Conservation (phyloP, 139 green algal genomes). For the Mychonastes homosphaera region DNA sequence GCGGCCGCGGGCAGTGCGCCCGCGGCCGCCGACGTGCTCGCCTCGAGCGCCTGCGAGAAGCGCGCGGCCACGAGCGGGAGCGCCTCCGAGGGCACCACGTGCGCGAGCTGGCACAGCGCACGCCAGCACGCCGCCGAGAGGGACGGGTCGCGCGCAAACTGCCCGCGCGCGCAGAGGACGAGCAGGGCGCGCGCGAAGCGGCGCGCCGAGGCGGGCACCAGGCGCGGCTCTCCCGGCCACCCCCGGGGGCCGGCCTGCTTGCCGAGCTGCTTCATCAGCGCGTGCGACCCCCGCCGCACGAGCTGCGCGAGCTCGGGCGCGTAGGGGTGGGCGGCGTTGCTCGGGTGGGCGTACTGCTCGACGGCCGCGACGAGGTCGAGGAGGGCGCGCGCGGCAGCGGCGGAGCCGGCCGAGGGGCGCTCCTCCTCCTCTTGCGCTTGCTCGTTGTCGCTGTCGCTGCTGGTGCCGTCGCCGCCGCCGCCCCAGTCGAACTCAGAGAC, state of each 20-base stretch:
- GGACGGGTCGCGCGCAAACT: conserved; percentile 34
- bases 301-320: conserved; percentile 7
- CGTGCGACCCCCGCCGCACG: conserved; percentile 10
- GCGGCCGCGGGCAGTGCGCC: conserved; percentile 41
- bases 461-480: not conserved
- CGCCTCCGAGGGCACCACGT: conserved; percentile 53
- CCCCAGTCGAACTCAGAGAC: not conserved
- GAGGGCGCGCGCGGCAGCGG: conserved; percentile 22
- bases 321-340: conserved; percentile 49
- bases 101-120: conserved; percentile 46
- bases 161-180: conserved; percentile 54
- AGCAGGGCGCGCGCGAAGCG: conserved; percentile 37
- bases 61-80: conserved; percentile 63
- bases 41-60: conserved; percentile 55
- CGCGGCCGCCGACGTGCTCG: conserved; percentile 61
- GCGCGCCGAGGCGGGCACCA: conserved; percentile 4
- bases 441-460: conserved; percentile 5
- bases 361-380: conserved; percentile 42
- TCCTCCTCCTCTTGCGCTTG: not conserved
- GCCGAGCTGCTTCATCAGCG: conserved; percentile 18
- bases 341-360: conserved; percentile 82
- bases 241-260: conserved; percentile 6
- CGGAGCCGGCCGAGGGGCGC: conserved; percentile 6
- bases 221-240: conserved; percentile 10
- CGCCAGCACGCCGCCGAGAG: conserved; percentile 19